Conservation (phyloP, 768 basidiomycete genomes). For the Rhodosporidiobolus sp. region DNA sequence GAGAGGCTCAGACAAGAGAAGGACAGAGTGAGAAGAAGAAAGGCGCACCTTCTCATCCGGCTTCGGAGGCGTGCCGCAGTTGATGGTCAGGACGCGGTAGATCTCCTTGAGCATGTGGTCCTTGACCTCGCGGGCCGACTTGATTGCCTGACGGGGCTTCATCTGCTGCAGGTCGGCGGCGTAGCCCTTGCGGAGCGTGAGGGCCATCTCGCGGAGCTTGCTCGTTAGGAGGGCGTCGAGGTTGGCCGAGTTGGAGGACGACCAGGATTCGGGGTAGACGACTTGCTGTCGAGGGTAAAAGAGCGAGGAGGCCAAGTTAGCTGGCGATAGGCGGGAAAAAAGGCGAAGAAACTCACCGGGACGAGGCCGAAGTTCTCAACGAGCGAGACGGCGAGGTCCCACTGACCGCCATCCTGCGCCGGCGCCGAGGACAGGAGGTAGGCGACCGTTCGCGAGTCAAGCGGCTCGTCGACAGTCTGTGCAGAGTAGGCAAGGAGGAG, state of each 20-base stretch:
- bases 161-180: conserved; percentile 48
- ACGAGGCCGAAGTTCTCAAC: conserved; percentile 55
- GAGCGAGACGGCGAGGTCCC: conserved; percentile 47
- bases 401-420: conserved; percentile 67
- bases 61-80: conserved; percentile 68
- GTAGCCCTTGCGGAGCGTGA: conserved; percentile 65
- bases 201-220: conserved; percentile 85
- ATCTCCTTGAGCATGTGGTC: conserved; percentile 77
- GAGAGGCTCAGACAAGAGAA: not conserved
- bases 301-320: too few relatives aligned
- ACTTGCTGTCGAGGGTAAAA: not conserved
- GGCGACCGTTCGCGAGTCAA: conserved; percentile 62
- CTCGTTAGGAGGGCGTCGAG: conserved; percentile 78
- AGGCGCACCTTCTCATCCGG: conserved; percentile 54
- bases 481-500: not conserved
- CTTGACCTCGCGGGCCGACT: conserved; percentile 68
- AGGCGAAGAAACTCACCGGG: conserved; percentile 2
- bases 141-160: conserved; percentile 13
- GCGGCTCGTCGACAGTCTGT: conserved; percentile 56
- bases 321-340: not conserved
- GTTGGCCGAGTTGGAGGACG: conserved; percentile 68
- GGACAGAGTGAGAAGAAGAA: not conserved
- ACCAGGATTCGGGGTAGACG: conserved; percentile 59
- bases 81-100: conserved; percentile 70
- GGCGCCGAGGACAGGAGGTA: conserved; percentile 63